Conservation (phyloP, 768 basidiomycete species). For the Lentinula edodes region DNA sequence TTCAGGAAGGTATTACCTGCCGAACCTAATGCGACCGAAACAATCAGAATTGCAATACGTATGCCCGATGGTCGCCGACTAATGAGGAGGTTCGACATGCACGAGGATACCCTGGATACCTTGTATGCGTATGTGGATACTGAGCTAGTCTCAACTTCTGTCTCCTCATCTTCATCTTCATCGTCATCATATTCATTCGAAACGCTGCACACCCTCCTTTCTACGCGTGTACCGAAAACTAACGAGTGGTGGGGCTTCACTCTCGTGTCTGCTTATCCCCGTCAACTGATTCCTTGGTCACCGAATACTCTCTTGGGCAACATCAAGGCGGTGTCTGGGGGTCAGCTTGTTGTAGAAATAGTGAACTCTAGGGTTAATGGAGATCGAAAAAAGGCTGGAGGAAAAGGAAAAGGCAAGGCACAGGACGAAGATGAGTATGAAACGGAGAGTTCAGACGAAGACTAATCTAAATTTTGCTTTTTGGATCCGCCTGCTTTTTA, state of each 20-base stretch:
- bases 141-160: slow-evolving; percentile 44
- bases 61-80: slow-evolving; percentile 52
- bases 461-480: not conserved
- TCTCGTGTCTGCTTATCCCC: slow-evolving; percentile 64
- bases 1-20: not conserved
- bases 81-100: slow-evolving; percentile 47
- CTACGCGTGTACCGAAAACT: slow-evolving; percentile 3
- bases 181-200: slow-evolving; percentile 26
- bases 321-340: slow-evolving; percentile 48
- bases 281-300: slow-evolving; percentile 53
- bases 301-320: slow-evolving; percentile 32
- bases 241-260: slow-evolving; percentile 71
- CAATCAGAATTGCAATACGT: slow-evolving; percentile 40
- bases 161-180: slow-evolving; percentile 21
- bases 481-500: not conserved
- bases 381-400: not conserved
- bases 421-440: slow-evolving; percentile 6
- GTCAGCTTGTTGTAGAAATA: slow-evolving; percentile 60
- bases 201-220: slow-evolving; percentile 12
- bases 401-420: not conserved
- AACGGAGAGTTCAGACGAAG: slow-evolving; percentile 7
- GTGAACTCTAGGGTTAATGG: slow-evolving; percentile 9
- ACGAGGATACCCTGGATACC: slow-evolving; percentile 44
- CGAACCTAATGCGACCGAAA: not conserved
- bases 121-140: slow-evolving; percentile 74